Base-by-base conservation (phyloP, 129 eudicot species). In the Calendula officinalis region DNA sequence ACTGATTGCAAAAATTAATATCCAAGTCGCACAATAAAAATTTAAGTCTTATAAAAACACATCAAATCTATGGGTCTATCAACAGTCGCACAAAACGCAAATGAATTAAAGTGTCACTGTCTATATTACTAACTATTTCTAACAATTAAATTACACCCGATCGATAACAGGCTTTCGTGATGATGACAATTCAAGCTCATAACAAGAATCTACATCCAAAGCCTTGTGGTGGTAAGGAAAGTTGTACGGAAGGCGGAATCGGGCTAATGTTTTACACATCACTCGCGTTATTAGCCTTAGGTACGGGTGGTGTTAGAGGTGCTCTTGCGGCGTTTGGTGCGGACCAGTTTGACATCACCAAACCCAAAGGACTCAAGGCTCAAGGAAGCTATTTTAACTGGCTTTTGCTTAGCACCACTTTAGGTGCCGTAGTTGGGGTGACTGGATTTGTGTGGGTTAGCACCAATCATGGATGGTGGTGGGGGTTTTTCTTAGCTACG, bases 311-410 rank as follows among this genome's bases (percentile, higher is more conserved):
- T 13, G 91, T 84, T 6, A 77, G 81, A 75, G 96, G 92, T 0
- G 75, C 96, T 9, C 84, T 88, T 48, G 84, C 96, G 1, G 79
- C 96, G 3, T 77, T 88, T 2, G 96, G 96, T 1, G 96, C 96
- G 0, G 96, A 84, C 70, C 92, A 88, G 30, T 88, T 88, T 35
- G 78, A 84, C 50, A 47, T 38, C 34, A 82, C 79, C 8, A 77
- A 77, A 38, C 84, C 91, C 0, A 77, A 74, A 37, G 84, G 75
- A 5, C 80, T 77, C 38, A 68, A 79, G 73, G 80, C 84, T 3
- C 84, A 84, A 2, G 91, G 79, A 6, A 82, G 74, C 70, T 88
- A 84, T 64, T 88, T 88, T 65, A 88, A 88, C 45, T 84, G 78
- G 76, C 82, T 84, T 15, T 11, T 84, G 54, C 77, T 88, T 0